Evolutionary conservation across 495 filamentous ascomycete genomes (phyloP).

Genomic region (Chaetomium tenue): DNA sequence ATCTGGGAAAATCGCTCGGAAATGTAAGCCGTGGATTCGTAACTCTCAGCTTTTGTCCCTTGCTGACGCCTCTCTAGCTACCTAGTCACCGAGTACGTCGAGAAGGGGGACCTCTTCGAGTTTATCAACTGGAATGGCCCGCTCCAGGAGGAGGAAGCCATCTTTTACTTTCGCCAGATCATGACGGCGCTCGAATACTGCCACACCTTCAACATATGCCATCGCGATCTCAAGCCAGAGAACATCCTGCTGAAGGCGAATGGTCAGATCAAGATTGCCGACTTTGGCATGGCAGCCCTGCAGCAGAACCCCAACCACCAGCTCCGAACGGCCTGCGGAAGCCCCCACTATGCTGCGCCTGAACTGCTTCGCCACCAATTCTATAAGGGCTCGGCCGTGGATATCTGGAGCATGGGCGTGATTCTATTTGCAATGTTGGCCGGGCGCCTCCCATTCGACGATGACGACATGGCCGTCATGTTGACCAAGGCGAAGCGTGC

Average conservation of each 20-base stretch:
- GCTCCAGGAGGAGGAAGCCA: constrained; percentile 72
- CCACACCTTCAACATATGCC: constrained; percentile 90
- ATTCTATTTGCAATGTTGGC: constrained; percentile 82
- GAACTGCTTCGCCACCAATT: constrained; percentile 70
- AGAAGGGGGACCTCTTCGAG: constrained; percentile 85
- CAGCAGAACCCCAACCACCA: constrained; percentile 70
- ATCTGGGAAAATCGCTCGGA: constrained; percentile 95
- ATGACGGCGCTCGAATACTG: constrained; percentile 89
- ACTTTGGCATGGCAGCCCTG: constrained; percentile 96
- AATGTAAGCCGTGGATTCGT: constrained; percentile 60
- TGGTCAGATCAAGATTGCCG: constrained; percentile 81
- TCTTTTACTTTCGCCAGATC: constrained; percentile 87
- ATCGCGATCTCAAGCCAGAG: constrained; percentile 95
- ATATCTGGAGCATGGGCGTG: constrained; percentile 94
- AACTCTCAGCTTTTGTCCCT: neutral
- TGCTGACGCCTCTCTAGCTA: constrained; percentile 59
- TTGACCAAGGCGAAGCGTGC: constrained; percentile 67
- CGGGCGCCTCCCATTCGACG: constrained; percentile 79
- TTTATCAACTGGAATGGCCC: constrained; percentile 67
- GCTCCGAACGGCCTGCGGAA: constrained; percentile 87
- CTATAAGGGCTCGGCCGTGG: constrained; percentile 80
- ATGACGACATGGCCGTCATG: constrained; percentile 56
- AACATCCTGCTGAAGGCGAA: constrained; percentile 81
- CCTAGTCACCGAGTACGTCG: constrained; percentile 92
- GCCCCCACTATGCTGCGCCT: constrained; percentile 92